These are phyloP conservation scores for Coniella lustricola DNA, from an alignment of 2,329 filamentous ascomycete species.

Conservation along the genomic window DNA sequence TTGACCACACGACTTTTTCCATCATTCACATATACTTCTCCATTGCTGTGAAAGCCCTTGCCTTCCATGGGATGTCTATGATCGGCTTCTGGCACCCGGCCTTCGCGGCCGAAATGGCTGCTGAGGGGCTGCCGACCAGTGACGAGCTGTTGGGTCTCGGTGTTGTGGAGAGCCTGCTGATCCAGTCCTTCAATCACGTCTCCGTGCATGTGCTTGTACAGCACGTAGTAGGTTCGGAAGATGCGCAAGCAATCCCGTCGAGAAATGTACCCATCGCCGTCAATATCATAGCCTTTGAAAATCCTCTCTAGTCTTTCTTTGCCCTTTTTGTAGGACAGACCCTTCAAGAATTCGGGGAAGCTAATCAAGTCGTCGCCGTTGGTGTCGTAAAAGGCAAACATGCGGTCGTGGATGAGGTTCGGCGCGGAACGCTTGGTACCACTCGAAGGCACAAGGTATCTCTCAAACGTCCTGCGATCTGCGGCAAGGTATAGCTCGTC, in stretches of 20 bases:
- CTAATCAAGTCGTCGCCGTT: constrained; percentile 84
- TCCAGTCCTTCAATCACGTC: constrained; percentile 75
- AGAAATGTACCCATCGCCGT: constrained; percentile 78
- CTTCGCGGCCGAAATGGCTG: constrained; percentile 65
- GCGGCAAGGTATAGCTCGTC: constrained; percentile 74
- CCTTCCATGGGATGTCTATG: constrained; percentile 56
- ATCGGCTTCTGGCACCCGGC: constrained; percentile 58
- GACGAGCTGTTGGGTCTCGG: constrained; percentile 69
- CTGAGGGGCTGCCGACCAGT: constrained; percentile 70
- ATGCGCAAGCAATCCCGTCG: constrained; percentile 84
- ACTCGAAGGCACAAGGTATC: constrained; percentile 79
- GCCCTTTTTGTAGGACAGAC: constrained; percentile 62
- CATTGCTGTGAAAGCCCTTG: constrained; percentile 55
- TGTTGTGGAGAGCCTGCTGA: constrained; percentile 69
- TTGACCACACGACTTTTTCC: constrained; percentile 50
- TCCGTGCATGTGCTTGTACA: constrained; percentile 82
- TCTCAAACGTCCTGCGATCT: constrained; percentile 87
- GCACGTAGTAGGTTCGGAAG: constrained; percentile 84
- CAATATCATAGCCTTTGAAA: constrained; percentile 86
- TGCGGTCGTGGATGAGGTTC: constrained; percentile 89
- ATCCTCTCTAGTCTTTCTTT: constrained; percentile 66
- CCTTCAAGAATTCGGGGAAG: constrained; percentile 85
- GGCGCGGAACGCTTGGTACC: constrained; percentile 70
- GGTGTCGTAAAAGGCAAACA: constrained; percentile 94
- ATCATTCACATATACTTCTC: constrained; percentile 57